Percentiles rank a stretch among this genome's conserved stretches.
These are phyloP conservation scores for Metschnikowia lachancei DNA, from an alignment of 805 yeast genomes.

Conservation along the genomic window DNA sequence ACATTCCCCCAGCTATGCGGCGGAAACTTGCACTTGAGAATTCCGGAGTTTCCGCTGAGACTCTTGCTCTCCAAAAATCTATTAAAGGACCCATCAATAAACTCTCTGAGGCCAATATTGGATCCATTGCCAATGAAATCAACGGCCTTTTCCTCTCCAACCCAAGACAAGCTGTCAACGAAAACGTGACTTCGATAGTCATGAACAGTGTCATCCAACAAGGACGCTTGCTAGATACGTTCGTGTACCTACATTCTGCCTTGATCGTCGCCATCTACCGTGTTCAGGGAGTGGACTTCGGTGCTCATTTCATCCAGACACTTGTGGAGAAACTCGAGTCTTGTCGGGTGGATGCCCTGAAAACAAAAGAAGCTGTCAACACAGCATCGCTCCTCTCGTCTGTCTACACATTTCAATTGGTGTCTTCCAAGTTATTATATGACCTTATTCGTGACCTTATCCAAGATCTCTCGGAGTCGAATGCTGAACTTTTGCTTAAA, in stretches of 20 bases:
- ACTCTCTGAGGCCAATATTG: slow-evolving; percentile 83
- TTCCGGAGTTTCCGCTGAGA: slow-evolving; percentile 37
- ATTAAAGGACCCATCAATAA: slow-evolving; percentile 84
- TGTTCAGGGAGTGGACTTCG: slow-evolving; percentile 82
- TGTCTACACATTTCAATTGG: slow-evolving; percentile 71
- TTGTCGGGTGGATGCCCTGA: slow-evolving; percentile 29
- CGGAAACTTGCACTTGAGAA: slow-evolving; percentile 45
- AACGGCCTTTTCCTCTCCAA: slow-evolving; percentile 59
- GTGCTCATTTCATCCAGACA: slow-evolving; percentile 79
- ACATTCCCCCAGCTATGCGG: slow-evolving; percentile 87
- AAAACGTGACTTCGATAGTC: slow-evolving; percentile 59
- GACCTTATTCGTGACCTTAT: slow-evolving; percentile 63
- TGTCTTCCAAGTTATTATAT: slow-evolving; percentile 71
- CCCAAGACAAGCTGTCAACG: slow-evolving; percentile 79
- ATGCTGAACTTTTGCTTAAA: slow-evolving; percentile 74
- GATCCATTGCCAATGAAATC: slow-evolving; percentile 66
- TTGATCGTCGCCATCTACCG: slow-evolving; percentile 72
- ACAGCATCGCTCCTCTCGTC: slow-evolving; percentile 72
- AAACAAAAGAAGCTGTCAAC: slow-evolving; percentile 55
- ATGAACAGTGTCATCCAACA: slow-evolving; percentile 62
- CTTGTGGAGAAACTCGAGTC: slow-evolving; percentile 68
- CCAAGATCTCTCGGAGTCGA: slow-evolving; percentile 58
- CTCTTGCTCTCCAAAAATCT: slow-evolving; percentile 50
- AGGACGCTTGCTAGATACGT: slow-evolving; percentile 70
- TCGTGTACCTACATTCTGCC: slow-evolving; percentile 76